phyloP scores from a whole-genome alignment of 495 filamentous ascomycete species.

The Talaromyces thailandensis region DNA sequence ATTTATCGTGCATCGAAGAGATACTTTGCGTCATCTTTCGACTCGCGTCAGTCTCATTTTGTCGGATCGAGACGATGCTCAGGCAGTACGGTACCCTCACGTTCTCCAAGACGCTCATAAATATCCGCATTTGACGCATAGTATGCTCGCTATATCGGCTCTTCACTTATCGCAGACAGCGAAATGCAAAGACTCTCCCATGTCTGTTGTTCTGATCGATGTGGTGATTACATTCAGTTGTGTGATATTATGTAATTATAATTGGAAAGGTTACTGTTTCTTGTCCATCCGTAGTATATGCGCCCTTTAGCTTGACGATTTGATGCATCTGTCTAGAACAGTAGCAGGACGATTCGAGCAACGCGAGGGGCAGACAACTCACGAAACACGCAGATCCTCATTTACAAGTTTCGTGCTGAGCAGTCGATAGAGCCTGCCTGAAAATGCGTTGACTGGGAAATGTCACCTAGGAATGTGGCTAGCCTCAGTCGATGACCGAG shows the following conservation, averaged over 20 bases:
- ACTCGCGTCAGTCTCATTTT: slow-evolving; percentile 2
- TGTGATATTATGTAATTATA: background rate
- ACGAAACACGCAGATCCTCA: background rate
- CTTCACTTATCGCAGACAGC: slow-evolving; percentile 1
- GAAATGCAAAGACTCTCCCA: background rate
- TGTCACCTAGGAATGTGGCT: background rate
- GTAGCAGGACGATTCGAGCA: background rate
- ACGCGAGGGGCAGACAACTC: background rate
- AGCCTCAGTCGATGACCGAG: background rate
- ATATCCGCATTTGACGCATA: slow-evolving; percentile 5
- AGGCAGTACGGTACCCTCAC: background rate
- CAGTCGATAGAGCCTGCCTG: background rate
- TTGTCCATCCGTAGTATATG: background rate
- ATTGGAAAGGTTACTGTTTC: background rate
- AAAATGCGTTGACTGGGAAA: background rate
- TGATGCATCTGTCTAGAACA: background rate
- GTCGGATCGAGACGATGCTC: background rate
- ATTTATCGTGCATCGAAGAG: background rate
- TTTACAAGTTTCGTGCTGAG: background rate
- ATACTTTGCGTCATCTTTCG: background rate
- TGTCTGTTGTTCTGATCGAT: background rate
- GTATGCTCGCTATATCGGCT: slow-evolving; percentile 2
- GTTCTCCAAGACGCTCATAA: background rate
- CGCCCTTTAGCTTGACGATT: background rate
- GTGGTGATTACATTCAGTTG: background rate